Conservation (phyloP, 495 filamentous ascomycete genomes). For the Evansstolkia leycettana region DNA sequence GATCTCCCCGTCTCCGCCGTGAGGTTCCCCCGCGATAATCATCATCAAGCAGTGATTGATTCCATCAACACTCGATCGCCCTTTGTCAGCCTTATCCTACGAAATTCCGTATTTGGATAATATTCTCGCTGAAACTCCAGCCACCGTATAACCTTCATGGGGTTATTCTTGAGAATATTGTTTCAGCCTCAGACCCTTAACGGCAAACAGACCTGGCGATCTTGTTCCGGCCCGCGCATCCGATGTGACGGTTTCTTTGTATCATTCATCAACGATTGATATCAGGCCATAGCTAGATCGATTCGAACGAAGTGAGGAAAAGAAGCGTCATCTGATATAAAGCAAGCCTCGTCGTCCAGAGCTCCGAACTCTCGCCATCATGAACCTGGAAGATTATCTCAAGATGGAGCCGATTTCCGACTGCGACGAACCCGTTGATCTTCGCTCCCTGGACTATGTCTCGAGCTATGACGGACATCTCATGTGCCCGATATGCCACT, state of each 20-base stretch:
- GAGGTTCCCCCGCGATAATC: not conserved
- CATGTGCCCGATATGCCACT: conserved; percentile 73
- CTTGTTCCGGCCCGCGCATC: conserved; percentile 1
- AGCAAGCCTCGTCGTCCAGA: too few species aligned
- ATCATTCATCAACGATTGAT: too few species aligned
- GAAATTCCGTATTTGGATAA: too few species aligned
- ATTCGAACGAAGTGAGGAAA: too few species aligned
- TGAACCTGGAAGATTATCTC: conserved; percentile 3
- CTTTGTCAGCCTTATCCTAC: too few species aligned
- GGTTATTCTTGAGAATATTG: conserved; percentile 9
- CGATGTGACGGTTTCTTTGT: too few species aligned
- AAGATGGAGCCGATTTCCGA: conserved; percentile 17
- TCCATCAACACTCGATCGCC: too few species aligned
- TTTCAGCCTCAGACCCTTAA: conserved; percentile 9
- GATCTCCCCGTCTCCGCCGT: too few species aligned
- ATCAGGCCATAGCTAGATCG: too few species aligned
- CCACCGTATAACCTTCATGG: conserved; percentile 13
- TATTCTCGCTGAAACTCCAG: not conserved
- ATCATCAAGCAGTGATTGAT: not conserved
- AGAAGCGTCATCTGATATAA: too few species aligned
- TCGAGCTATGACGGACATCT: conserved; percentile 60
- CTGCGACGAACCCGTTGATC: conserved; percentile 38
- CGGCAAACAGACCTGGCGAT: conserved; percentile 9
- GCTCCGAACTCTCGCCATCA: conserved; percentile 8
- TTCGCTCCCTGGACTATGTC: conserved; percentile 60